Conservation (phyloP, 176 grass and related monocot genomes). For the Rhynchospora breviuscula region DNA sequence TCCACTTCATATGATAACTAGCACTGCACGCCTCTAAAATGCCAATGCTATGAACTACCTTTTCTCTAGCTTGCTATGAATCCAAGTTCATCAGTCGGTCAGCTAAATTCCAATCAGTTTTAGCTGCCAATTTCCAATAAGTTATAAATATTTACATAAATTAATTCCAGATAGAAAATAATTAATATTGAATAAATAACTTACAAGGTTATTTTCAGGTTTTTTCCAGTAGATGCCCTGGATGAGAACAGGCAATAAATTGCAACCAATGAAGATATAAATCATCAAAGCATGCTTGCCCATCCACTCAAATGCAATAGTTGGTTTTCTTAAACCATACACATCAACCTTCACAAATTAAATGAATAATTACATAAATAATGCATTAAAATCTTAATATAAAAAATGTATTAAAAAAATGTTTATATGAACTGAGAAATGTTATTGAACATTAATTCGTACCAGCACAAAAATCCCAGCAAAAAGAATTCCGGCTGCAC, state of each 20-base stretch:
- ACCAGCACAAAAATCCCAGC: conserved; percentile 64
- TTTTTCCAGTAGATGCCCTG: conserved; percentile 67
- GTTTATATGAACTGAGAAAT: background rate
- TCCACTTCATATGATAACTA: background rate
- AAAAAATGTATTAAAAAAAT: background rate
- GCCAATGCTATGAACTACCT: background rate
- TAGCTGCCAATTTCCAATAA: conserved; percentile 29
- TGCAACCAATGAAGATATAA: conserved; percentile 65
- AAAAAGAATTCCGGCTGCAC: conserved; percentile 53
- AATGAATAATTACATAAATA: background rate
- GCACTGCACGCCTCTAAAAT: background rate
- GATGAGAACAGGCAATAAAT: conserved; percentile 48
- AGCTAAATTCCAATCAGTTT: conserved; percentile 33
- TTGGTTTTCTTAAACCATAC: conserved; percentile 42
- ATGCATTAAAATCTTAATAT: background rate
- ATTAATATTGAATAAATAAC: background rate
- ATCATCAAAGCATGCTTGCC: conserved; percentile 69
- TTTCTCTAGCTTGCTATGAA: background rate
- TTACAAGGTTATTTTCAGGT: conserved; percentile 56
- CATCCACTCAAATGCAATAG: conserved; percentile 56
- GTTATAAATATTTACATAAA: background rate
- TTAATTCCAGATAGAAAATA: background rate
- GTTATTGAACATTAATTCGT: background rate
- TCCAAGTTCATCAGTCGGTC: background rate
- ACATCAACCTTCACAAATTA: conserved; percentile 51